These are phyloP conservation scores for Diaporthe vexans DNA, from an alignment of 2,329 filamentous ascomycete species.

Conservation along the genomic window DNA sequence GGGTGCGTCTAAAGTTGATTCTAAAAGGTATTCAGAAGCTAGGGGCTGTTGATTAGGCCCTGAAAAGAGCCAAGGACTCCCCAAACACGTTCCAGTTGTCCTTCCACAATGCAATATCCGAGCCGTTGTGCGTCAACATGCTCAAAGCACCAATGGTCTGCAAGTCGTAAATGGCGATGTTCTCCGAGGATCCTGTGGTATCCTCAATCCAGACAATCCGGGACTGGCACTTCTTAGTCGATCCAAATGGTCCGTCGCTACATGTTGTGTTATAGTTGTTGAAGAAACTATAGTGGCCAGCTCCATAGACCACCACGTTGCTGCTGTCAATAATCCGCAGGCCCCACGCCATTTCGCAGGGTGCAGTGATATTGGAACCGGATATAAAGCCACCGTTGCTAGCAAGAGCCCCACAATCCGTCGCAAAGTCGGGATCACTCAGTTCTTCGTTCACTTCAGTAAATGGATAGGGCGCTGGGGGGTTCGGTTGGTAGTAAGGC, in stretches of 20 bases:
- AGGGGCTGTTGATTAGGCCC: neutral
- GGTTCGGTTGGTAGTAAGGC: slow-evolving; percentile 79
- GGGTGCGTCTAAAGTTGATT: neutral
- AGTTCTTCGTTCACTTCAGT: slow-evolving; percentile 53
- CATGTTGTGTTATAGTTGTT: slow-evolving; percentile 70
- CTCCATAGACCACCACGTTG: slow-evolving; percentile 71
- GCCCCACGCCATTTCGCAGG: slow-evolving; percentile 74
- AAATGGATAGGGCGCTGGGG: slow-evolving; percentile 72
- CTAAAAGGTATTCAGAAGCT: neutral
- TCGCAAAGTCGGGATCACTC: slow-evolving; percentile 66
- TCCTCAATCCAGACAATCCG: slow-evolving; percentile 53
- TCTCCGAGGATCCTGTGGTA: slow-evolving; percentile 23
- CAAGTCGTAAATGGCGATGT: slow-evolving; percentile 55
- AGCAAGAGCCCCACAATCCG: slow-evolving; percentile 50
- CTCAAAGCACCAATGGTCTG: slow-evolving; percentile 56
- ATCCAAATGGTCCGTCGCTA: slow-evolving; percentile 54
- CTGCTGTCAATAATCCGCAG: slow-evolving; percentile 70
- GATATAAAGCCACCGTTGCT: slow-evolving; percentile 18
- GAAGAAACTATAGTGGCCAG: slow-evolving; percentile 77
- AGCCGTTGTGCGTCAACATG: slow-evolving; percentile 53
- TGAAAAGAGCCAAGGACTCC: slow-evolving; percentile 46
- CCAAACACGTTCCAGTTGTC: slow-evolving; percentile 55
- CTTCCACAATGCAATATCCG: slow-evolving; percentile 51
- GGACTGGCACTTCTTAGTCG: slow-evolving; percentile 58
- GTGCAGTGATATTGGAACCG: slow-evolving; percentile 46